Evolutionary conservation across 805 yeast species (phyloP).

Genomic region (Cyberlindnera misumaiensis): DNA sequence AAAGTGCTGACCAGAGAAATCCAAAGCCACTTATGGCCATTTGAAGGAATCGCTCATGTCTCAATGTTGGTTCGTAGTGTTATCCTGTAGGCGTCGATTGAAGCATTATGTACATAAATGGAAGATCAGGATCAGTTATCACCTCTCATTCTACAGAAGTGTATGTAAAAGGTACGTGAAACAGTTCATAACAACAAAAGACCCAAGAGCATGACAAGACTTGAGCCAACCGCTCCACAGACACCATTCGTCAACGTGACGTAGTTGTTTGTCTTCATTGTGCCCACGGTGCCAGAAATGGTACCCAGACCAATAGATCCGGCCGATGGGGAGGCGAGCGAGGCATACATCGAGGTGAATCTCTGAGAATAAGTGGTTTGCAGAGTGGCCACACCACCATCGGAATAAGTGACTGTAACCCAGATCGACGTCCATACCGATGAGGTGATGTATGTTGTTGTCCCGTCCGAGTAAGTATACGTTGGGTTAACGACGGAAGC

Average conservation of each 20-base stretch:
- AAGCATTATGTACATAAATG: too few species aligned
- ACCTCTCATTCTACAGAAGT: too few species aligned
- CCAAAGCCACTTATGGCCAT: conserved; percentile 24
- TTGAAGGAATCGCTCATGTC: conserved; percentile 4
- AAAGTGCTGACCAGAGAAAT: conserved; percentile 20
- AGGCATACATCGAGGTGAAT: conserved; percentile 39
- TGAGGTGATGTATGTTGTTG: conserved; percentile 26
- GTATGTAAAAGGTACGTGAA: too few species aligned
- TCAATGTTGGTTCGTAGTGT: too few species aligned
- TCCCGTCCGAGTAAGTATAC: conserved; percentile 23
- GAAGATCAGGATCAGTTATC: too few species aligned
- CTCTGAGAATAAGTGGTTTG: conserved; percentile 49
- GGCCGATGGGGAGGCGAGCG: conserved; percentile 41
- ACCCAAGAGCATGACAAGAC: conserved; percentile 13
- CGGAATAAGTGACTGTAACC: conserved; percentile 42
- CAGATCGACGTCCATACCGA: conserved; percentile 35
- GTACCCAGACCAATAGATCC: conserved; percentile 83
- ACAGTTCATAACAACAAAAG: conserved; percentile 13
- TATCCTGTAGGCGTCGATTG: too few species aligned
- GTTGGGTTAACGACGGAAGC: conserved; percentile 19
- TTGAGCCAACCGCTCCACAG: conserved; percentile 8
- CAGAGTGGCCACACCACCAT: conserved; percentile 40
- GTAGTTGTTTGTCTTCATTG: conserved; percentile 37
- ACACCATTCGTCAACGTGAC: conserved; percentile 27
- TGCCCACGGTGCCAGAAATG: conserved; percentile 62